These are phyloP conservation scores for Gossypium lobatum DNA, from an alignment of 441 rosid genomes.

Conservation along the genomic window DNA sequence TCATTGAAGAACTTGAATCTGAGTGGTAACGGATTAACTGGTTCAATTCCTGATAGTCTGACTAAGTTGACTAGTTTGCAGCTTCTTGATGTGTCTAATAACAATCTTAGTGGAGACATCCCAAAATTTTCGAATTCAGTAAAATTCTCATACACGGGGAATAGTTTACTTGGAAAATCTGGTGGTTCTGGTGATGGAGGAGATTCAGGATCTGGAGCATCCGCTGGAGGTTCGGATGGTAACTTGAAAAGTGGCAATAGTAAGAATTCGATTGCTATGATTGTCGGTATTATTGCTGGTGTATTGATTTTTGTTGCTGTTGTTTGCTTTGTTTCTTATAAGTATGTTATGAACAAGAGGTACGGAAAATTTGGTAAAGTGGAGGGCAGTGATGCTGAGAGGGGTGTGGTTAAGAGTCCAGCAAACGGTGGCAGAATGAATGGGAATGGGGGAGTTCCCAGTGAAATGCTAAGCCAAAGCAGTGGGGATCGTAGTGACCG, in stretches of 20 bases:
- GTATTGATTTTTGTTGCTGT: slow-evolving; percentile 43
- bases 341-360: slow-evolving; percentile 34
- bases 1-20: slow-evolving; percentile 38
- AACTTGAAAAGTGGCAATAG: slow-evolving; percentile 20
- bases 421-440: slow-evolving; percentile 20
- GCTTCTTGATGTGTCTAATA: slow-evolving; percentile 54
- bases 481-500: slow-evolving; percentile 54
- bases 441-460: slow-evolving; percentile 37
- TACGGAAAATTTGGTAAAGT: slow-evolving; percentile 37
- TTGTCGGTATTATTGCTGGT: slow-evolving; percentile 44
- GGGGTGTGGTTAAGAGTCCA: slow-evolving; percentile 33
- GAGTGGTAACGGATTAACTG: slow-evolving; percentile 49
- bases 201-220: slow-evolving; percentile 13
- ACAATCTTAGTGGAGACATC: slow-evolving; percentile 52
- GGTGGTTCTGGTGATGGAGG: slow-evolving; percentile 22
- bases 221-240: slow-evolving; percentile 7
- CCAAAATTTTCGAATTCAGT: slow-evolving; percentile 35
- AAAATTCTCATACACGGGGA: slow-evolving; percentile 42
- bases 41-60: slow-evolving; percentile 49
- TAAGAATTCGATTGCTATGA: slow-evolving; percentile 32
- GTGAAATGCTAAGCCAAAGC: slow-evolving; percentile 47
- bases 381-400: slow-evolving; percentile 33
- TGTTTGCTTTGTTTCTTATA: slow-evolving; percentile 48
- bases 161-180: slow-evolving; percentile 36
- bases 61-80: slow-evolving; percentile 39